Base-by-base conservation (phyloP, 2,329 filamentous ascomycete species). In the Reticulascus tulasneorum region DNA sequence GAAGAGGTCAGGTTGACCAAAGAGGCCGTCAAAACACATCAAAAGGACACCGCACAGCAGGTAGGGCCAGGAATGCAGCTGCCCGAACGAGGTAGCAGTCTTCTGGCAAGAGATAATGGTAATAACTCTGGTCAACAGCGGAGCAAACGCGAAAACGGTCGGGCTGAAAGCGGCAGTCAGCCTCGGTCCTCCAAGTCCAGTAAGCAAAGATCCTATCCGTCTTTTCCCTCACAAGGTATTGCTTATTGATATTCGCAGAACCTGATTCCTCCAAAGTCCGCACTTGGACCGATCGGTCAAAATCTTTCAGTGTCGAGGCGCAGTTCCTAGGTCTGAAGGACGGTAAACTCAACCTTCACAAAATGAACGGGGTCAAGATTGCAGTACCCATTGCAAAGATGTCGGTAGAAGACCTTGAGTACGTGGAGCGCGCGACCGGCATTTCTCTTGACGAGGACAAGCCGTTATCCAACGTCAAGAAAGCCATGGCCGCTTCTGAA, bases 341-440 rank as follows among this genome's bases (percentile, higher is more conserved):
- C 56, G 88, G 90, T 46, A 97, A 97, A 63, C 94, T 98, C 47
- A 94, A 98, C 62, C 71, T 98, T 16, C 93, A 98, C 69, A 98
- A 98, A 67, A 76, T 88, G 64, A 98, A 98, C 56, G 93, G 93
- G 23, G 89, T 98, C 52, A 97, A 97, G 63, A 98, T 98, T 61
- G 93, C 93, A 8, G 93, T 98, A 5, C 93, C 93, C 3, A 79
- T 97, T 19, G 72, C 80, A 24, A 98, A 98, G 60, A 98, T 98
- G 93, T 94, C 91, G 1, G 74, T 89, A 26, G 86, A 91, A 54
- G 93, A 98, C 62, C 72, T 98, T 24, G 91, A 96, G 62, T 97
- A 94, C 52, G 91, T 98, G 37, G 93, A 98, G 63, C 79, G 77
- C 42, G 71, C 79, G 12, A 93, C 90, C n/a, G 89, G 90, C 23